Evolutionary conservation across 2,329 filamentous ascomycete species (phyloP).

Genomic region (Aspergillus sp.): DNA sequence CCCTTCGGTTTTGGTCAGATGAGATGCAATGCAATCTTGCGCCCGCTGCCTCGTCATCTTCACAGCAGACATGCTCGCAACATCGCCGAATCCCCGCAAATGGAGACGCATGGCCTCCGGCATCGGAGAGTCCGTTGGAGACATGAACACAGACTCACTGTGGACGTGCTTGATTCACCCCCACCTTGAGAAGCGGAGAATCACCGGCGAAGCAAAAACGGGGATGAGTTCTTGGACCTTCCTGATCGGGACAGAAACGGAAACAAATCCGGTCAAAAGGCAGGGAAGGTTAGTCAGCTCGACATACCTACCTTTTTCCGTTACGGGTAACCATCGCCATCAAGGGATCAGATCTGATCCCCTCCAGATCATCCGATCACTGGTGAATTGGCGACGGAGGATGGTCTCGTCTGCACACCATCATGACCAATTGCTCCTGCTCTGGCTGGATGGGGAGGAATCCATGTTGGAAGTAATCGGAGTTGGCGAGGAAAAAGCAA

Average conservation of each 20-base stretch:
- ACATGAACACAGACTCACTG: neutral
- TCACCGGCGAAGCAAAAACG: constrained; percentile 1
- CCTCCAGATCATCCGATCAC: too few species aligned
- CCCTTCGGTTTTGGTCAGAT: too few species aligned
- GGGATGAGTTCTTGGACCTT: neutral
- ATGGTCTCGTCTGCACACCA: too few species aligned
- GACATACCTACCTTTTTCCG: neutral
- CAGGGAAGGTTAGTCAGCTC: neutral
- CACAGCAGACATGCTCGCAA: neutral
- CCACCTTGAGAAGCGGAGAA: neutral
- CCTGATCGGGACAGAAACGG: neutral
- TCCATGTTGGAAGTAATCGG: constrained; percentile 3
- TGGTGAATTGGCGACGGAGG: too few species aligned
- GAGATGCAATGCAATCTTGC: too few species aligned
- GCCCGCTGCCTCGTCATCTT: neutral
- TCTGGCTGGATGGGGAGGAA: neutral
- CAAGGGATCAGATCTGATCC: neutral
- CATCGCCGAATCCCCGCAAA: neutral
- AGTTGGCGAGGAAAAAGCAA: neutral
- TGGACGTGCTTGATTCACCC: neutral
- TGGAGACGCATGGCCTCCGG: constrained; percentile 14
- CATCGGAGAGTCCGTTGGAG: constrained; percentile 6
- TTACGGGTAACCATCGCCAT: neutral
- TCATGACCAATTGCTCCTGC: too few species aligned
- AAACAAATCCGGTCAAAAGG: neutral